Conservation (phyloP, 768 basidiomycete genomes). For the Tulasnella sp. region DNA sequence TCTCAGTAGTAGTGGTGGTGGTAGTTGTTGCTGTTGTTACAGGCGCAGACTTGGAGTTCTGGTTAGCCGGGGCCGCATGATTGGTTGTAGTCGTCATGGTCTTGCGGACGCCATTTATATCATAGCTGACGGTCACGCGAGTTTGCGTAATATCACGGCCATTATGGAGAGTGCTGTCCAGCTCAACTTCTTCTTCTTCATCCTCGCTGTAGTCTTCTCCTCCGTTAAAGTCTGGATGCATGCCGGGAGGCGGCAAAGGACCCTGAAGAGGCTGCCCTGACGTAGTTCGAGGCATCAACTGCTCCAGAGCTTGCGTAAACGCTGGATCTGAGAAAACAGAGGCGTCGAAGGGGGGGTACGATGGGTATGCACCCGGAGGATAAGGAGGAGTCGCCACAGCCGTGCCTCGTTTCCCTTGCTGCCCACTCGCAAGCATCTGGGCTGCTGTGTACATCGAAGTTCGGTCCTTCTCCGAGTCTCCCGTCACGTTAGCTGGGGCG, state of each 20-base stretch:
- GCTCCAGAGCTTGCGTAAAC: slow-evolving; percentile 51
- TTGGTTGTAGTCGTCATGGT: slow-evolving; percentile 17
- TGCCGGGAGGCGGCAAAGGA: not conserved
- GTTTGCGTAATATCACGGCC: slow-evolving; percentile 25
- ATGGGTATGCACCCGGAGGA: slow-evolving; percentile 37
- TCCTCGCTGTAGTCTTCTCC: slow-evolving; percentile 48
- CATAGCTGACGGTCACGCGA: slow-evolving; percentile 31
- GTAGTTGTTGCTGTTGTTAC: slow-evolving; percentile 35
- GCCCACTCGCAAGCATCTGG: slow-evolving; percentile 47
- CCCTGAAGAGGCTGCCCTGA: slow-evolving; percentile 30
- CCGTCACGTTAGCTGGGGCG: not conserved
- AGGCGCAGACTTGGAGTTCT: slow-evolving; percentile 40
- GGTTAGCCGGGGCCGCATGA: slow-evolving; percentile 8
- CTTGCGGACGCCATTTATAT: slow-evolving; percentile 26
- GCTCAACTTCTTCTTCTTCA: slow-evolving; percentile 42
- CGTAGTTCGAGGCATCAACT: slow-evolving; percentile 39
- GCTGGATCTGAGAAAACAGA: slow-evolving; percentile 55
- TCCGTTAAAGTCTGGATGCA: slow-evolving; percentile 39
- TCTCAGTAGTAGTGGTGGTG: slow-evolving; percentile 36
- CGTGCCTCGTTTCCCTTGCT: slow-evolving; percentile 43
- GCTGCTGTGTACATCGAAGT: slow-evolving; percentile 63
- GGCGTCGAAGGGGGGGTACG: slow-evolving; percentile 48
- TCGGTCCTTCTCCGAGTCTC: slow-evolving; percentile 40
- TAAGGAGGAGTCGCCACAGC: slow-evolving; percentile 36
- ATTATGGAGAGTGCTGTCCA: slow-evolving; percentile 24